phyloP scores from a whole-genome alignment of 2,329 filamentous ascomycete species.

The Arthrobotrys iridis region DNA sequence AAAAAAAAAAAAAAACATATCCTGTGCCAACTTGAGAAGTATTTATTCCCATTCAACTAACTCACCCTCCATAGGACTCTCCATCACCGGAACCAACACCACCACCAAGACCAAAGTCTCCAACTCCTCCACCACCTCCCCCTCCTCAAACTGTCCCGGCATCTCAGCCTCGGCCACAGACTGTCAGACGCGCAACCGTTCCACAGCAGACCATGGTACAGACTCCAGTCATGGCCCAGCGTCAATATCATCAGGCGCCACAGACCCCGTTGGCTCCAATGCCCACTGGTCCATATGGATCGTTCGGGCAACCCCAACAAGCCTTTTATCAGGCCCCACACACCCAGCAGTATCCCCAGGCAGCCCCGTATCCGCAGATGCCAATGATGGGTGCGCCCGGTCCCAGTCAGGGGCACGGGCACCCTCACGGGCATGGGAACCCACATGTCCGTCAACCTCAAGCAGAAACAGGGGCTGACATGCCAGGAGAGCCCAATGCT shows the following conservation, averaged over 20 bases:
- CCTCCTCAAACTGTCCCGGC: constrained; percentile 23
- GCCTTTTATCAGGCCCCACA: neutral
- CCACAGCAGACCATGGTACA: constrained; percentile 11
- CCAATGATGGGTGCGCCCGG: neutral
- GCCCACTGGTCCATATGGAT: constrained; percentile 34
- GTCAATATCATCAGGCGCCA: constrained; percentile 14
- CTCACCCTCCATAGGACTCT: constrained; percentile 35
- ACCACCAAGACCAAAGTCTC: constrained; percentile 39
- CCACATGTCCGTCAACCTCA: neutral
- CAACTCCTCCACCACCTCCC: constrained; percentile 40
- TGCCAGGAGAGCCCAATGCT: constrained; percentile 21
- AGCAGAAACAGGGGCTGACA: neutral
- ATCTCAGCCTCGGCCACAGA: constrained; percentile 17
- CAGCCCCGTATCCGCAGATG: constrained; percentile 15
- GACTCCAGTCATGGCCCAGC: constrained; percentile 26
- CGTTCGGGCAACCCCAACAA: constrained; percentile 20
- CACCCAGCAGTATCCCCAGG: constrained; percentile 19
- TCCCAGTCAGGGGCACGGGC: constrained; percentile 1
- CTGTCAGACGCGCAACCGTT: constrained; percentile 18
- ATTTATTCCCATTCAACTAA: constrained; percentile 11
- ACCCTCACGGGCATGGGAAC: neutral
- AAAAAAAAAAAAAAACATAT: too few species aligned
- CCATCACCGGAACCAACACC: constrained; percentile 49
- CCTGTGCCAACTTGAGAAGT: constrained; percentile 10
- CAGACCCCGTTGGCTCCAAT: constrained; percentile 37